Evolutionary conservation across 306 rosid genomes (phyloP), one percentile per base, ranked within the genome.

Genomic region (Fragaria vesca): DNA sequence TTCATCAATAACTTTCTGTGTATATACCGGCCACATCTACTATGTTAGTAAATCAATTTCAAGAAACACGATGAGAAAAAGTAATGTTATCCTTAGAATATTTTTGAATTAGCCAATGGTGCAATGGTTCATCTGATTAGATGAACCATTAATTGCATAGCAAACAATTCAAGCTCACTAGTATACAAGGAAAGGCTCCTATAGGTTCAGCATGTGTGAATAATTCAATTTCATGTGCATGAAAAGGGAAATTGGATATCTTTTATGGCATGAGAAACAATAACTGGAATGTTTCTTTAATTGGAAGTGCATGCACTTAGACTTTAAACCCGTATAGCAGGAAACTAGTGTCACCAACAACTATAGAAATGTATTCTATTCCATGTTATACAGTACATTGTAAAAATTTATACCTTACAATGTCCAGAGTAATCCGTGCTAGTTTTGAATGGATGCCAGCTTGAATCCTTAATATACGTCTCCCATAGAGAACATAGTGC

Each of bases 381-480:
- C 17, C n/a, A 2, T 65, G 18, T 8, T 54, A 54, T 2, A 54
- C 18, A 12, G 50, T 46, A 46, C 50, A 46, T 2, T 36, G 5
- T 36, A 36, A 50, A 50, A 4, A 50, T 16, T 0, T 13, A 76
- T 80, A 84, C 88, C 88, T 79, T 74, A 2, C n/a, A 1, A 4
- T 18, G 45, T 79, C 86, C 88, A 38, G 21, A 67, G 28, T 61
- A 16, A 70, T 72, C 80, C 34, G 4, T 38, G 18, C 76, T 48
- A 10, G 72, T 62, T 78, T 82, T 88, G 46, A 83, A 83, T 20
- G 97, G 96, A 73, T 84, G 76, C 96, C 93, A 92, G 72, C 54
- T 75, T 21, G 95, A 83, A 65, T 92, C 91, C 60, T 76, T 36
- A 74, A 90, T 81, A 78, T 86, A 62, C 4, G 3, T 85, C 48